phyloP scores from a whole-genome alignment of 169 alveolate species.

The Plasmodium falciparum region DNA sequence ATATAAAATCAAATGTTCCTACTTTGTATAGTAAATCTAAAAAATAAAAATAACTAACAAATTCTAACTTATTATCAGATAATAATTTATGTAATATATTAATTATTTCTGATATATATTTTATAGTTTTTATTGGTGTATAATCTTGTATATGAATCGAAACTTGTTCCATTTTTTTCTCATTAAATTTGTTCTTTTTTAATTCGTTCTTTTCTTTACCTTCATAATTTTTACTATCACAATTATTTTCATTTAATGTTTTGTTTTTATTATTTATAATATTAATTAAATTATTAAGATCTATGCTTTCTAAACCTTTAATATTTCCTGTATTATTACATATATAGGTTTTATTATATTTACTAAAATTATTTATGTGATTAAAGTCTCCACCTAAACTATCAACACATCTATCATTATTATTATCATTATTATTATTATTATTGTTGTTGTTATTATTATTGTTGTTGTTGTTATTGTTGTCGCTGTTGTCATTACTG shows the following conservation, averaged over 20 bases:
- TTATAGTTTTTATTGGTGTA: slow-evolving; percentile 72
- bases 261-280: not conserved
- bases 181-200: not conserved
- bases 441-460: not conserved
- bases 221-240: not conserved
- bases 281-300: not conserved
- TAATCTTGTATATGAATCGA: slow-evolving; percentile 31
- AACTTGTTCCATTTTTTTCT: slow-evolving; percentile 20
- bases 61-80: slow-evolving; percentile 62
- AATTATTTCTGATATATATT: slow-evolving; percentile 66
- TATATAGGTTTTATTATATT: slow-evolving; percentile 20
- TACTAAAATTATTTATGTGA: not conserved
- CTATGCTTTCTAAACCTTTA: not conserved
- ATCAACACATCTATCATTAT: not conserved
- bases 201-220: not conserved
- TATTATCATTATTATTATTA: not conserved
- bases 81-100: slow-evolving; percentile 59
- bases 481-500: not conserved
- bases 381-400: not conserved
- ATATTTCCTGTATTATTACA: not conserved
- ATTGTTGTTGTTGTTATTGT: not conserved
- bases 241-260: not conserved
- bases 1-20: slow-evolving; percentile 76
- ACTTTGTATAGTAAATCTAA: slow-evolving; percentile 70
- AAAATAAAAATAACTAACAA: slow-evolving; percentile 69